Conservation (phyloP, 768 basidiomycete genomes). For the Termitomyces sp. region DNA sequence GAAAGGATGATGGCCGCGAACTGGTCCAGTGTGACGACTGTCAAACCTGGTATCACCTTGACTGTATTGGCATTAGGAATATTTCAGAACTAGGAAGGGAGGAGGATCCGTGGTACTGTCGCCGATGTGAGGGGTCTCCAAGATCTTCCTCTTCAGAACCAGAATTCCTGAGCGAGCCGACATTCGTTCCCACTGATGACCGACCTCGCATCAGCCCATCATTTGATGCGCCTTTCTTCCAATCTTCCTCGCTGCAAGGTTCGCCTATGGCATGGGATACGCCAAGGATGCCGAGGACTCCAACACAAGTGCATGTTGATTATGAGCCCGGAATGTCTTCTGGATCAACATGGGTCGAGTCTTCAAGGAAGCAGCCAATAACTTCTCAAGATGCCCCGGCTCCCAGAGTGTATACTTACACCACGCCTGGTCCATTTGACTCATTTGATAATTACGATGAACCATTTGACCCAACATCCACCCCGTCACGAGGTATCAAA, state of each 20-base stretch:
- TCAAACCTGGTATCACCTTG: slow-evolving; percentile 75
- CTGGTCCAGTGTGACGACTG: slow-evolving; percentile 82
- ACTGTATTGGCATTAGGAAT: slow-evolving; percentile 68
- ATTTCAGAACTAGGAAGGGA: slow-evolving; percentile 64
- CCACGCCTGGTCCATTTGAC: slow-evolving; percentile 33
- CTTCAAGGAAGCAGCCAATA: slow-evolving; percentile 46
- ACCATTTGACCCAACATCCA: slow-evolving; percentile 74
- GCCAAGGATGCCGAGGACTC: slow-evolving; percentile 40
- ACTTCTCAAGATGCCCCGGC: slow-evolving; percentile 44
- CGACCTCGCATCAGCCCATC: slow-evolving; percentile 32
- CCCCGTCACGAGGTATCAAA: slow-evolving; percentile 73
- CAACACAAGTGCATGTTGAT: slow-evolving; percentile 28
- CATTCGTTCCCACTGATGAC: slow-evolving; percentile 63
- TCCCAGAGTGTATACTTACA: slow-evolving; percentile 30
- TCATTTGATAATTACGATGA: slow-evolving; percentile 34
- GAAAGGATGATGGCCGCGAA: slow-evolving; percentile 63
- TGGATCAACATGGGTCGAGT: slow-evolving; percentile 40
- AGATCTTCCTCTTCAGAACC: slow-evolving; percentile 32
- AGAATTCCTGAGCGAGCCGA: slow-evolving; percentile 47
- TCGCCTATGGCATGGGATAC: slow-evolving; percentile 53
- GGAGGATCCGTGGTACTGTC: slow-evolving; percentile 79
- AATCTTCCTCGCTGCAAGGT: slow-evolving; percentile 42
- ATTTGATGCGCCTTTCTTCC: slow-evolving; percentile 56
- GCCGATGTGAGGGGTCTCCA: slow-evolving; percentile 41
- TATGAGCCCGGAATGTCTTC: slow-evolving; percentile 23